These are phyloP conservation scores for Artemisia annua DNA, from an alignment of 129 eudicot genomes.

Conservation along the genomic window DNA sequence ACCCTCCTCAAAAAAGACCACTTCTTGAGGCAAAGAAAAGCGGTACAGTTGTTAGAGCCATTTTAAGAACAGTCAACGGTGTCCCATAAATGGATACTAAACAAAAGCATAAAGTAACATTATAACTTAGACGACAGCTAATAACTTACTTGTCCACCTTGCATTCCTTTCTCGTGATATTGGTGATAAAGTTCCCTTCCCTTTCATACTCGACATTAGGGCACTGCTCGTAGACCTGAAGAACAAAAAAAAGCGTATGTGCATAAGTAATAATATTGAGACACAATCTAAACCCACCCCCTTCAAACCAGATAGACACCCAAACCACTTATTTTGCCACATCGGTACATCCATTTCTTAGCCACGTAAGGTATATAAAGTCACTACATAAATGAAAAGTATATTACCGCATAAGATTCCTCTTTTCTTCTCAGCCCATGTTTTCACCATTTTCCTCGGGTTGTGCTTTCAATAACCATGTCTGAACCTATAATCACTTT, in stretches of 20 bases:
- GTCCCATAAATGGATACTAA: background rate
- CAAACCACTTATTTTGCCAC: background rate
- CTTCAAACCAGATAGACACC: background rate
- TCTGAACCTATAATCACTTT: conserved; percentile 96
- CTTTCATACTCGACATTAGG: no score
- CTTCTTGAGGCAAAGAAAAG: conserved; percentile 53
- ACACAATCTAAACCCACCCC: no score
- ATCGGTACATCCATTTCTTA: background rate
- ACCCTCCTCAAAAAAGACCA: conserved; percentile 86
- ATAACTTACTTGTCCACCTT: no score
- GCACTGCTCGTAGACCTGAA: no score
- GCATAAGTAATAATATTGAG: no score
- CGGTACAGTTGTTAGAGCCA: no score
- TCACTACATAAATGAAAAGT: background rate
- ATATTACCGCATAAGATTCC: conserved; percentile 89
- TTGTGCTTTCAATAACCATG: conserved; percentile 94
- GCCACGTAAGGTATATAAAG: background rate
- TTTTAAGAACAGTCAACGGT: no score
- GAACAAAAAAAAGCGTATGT: no score
- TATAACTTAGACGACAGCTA: no score
- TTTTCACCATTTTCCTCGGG: conserved; percentile 97
- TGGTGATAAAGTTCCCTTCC: no score
- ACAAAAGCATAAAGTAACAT: background rate
- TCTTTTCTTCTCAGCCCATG: conserved; percentile 99
- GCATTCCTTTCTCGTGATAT: no score